Percentiles rank a stretch among this genome's conserved stretches.
Evolutionary conservation across 148 eudicot genomes (phyloP).

Genomic region (Heliamphora exappendiculata): DNA sequence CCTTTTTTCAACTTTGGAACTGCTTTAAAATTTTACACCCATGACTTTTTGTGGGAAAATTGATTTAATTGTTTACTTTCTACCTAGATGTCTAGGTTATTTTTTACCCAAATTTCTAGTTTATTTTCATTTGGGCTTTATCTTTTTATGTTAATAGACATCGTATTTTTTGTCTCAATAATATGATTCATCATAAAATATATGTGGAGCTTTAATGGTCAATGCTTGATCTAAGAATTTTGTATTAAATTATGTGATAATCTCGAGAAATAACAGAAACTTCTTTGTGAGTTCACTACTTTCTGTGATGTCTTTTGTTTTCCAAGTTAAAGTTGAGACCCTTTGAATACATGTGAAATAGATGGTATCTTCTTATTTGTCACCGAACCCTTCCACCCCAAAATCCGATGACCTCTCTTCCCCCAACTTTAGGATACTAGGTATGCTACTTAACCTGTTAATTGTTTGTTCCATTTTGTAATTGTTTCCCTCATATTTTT

Average conservation of each 20-base stretch:
- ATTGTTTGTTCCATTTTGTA: constrained; percentile 14
- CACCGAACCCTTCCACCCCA: constrained; percentile 1
- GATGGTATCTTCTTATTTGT: constrained; percentile 1
- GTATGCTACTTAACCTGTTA: neutral
- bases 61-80: neutral
- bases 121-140: neutral
- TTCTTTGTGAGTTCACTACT: neutral
- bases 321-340: neutral
- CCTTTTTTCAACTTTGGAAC: neutral
- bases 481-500: constrained; percentile 24
- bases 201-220: no score
- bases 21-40: neutral
- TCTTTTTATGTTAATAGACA: neutral
- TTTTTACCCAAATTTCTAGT: no score
- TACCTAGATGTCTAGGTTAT: neutral
- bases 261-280: neutral
- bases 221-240: neutral
- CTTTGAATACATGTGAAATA: neutral
- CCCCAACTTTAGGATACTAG: neutral
- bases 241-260: neutral
- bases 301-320: neutral
- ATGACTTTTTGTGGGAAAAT: neutral
- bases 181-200: no score
- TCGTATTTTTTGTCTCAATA: neutral
- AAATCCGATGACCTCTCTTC: neutral